Percentiles rank a stretch among this genome's conserved stretches.
These are phyloP conservation scores for Saturnispora dispora DNA, from an alignment of 805 yeast species.

Conservation along the genomic window DNA sequence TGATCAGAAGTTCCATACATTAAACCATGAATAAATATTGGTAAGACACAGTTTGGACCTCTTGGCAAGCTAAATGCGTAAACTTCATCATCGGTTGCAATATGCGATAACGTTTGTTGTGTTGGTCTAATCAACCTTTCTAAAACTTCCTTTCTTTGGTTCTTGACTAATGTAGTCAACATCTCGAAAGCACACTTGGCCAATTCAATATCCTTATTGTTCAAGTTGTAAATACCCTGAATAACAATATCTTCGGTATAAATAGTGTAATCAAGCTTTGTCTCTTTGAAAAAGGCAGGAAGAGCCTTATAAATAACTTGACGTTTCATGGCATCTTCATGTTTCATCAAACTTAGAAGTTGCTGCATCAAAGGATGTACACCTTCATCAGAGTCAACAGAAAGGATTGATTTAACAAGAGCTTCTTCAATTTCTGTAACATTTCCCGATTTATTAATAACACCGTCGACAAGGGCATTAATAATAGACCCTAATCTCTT, in stretches of 20 bases:
- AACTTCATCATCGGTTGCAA: constrained; percentile 56
- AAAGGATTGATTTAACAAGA: constrained; percentile 58
- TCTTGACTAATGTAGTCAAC: constrained; percentile 54
- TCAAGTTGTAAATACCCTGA: constrained; percentile 61
- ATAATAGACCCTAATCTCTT: constrained; percentile 65
- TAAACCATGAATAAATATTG: constrained; percentile 87
- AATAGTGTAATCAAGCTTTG: constrained; percentile 59
- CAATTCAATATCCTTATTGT: constrained; percentile 54
- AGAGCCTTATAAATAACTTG: constrained; percentile 57
- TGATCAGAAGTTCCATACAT: constrained; percentile 86
- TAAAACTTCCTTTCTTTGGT: constrained; percentile 65
- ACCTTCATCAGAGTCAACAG: constrained; percentile 72
- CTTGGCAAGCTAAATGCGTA: constrained; percentile 68
- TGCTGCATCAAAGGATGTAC: constrained; percentile 80
- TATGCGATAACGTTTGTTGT: constrained; percentile 54
- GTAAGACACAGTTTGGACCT: constrained; percentile 83
- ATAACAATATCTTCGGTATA: constrained; percentile 71
- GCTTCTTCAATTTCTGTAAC: constrained; percentile 38
- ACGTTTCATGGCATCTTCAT: constrained; percentile 60
- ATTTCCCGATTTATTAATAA: constrained; percentile 31
- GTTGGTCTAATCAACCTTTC: constrained; percentile 79
- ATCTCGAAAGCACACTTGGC: constrained; percentile 60
- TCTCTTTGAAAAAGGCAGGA: constrained; percentile 58
- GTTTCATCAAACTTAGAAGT: constrained; percentile 62
- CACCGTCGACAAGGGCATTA: constrained; percentile 59